Base-by-base conservation (phyloP, 2,329 filamentous ascomycete species). In the Trichoderma breve region DNA sequence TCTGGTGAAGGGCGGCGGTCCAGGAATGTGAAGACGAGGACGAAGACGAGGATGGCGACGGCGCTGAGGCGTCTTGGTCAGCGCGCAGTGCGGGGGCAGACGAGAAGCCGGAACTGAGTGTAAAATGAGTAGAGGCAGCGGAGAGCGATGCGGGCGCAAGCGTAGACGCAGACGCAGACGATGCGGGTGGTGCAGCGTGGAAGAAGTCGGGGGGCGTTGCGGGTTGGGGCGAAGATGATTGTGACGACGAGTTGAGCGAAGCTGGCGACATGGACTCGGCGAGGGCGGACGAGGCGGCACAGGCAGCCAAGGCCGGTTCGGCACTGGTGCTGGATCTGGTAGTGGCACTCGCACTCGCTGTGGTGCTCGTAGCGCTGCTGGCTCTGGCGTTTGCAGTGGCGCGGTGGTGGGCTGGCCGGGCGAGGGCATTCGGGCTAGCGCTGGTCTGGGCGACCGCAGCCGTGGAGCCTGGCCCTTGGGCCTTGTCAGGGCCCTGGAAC, bases 221-320 rank as follows among this genome's bases (percentile, higher is more conserved):
- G 69, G 80, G 79, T 74, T 81, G 80, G 75, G 80, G 80, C 76
- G 80, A 81, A 72, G 80, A 78, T 73, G 79, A 80, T 75, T 79
- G 80, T 75, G 80, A 79, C 73, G 74, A 73, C 43, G 79, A 81
- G 75, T 77, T 78, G 74, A 80, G 77, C 70, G 79, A 80, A 74
- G 66, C 47, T 70, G 79, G 78, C 75, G 80, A 80, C 57, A 60
- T 60, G 28, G 57, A 60, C 75, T 79, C 79, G 76, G 78, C 76
- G 74, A 75, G 74, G 74, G 71, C 43, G 43, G 68, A 47, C 68
- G 63, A 67, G 72, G 68, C 63, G 62, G 65, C 57, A 65, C 66
- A 70, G 73, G 73, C 74, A 74, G 74, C 72, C 73, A 67, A 57
- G 51, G 73, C 47, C 67, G 67, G 71, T 63, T 70, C 67, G 73